These are phyloP conservation scores for Termitomyces heimii DNA, from an alignment of 768 basidiomycete species.

Conservation along the genomic window DNA sequence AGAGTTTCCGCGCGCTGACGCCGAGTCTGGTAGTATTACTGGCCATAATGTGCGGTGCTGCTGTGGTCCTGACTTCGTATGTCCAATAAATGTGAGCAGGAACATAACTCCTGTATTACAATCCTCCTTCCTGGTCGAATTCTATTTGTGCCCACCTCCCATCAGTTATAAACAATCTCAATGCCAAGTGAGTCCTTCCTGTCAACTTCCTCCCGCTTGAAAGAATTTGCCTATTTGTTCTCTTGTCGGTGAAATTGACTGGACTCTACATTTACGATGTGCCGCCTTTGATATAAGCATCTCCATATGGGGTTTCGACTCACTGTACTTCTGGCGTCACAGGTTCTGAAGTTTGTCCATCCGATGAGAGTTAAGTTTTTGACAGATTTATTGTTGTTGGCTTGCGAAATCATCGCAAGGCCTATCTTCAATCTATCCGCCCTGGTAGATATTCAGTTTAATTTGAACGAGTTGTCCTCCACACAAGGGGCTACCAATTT, in stretches of 20 bases:
- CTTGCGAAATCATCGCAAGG: too few species aligned
- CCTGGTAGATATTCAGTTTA: too few species aligned
- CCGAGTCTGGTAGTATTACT: conserved; percentile 1
- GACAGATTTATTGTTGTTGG: too few species aligned
- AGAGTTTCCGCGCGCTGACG: conserved; percentile 3
- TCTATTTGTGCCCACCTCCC: neutral
- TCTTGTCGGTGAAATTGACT: neutral
- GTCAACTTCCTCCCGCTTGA: neutral
- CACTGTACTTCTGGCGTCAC: too few species aligned
- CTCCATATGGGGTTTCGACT: too few species aligned
- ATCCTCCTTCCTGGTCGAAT: neutral
- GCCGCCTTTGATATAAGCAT: neutral
- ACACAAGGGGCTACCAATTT: too few species aligned
- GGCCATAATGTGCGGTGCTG: neutral
- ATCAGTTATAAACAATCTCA: neutral
- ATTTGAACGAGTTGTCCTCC: too few species aligned
- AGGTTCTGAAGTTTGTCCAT: too few species aligned
- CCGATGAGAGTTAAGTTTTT: too few species aligned
- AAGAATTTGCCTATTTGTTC: neutral
- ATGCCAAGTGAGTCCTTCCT: neutral
- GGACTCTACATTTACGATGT: neutral
- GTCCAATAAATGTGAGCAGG: neutral
- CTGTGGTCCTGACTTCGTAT: conserved; percentile 1
- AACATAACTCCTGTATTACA: neutral
- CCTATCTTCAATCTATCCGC: too few species aligned